Conservation (phyloP, 1,284 basidiomycete species). For the Apiotrichum gamsii region DNA sequence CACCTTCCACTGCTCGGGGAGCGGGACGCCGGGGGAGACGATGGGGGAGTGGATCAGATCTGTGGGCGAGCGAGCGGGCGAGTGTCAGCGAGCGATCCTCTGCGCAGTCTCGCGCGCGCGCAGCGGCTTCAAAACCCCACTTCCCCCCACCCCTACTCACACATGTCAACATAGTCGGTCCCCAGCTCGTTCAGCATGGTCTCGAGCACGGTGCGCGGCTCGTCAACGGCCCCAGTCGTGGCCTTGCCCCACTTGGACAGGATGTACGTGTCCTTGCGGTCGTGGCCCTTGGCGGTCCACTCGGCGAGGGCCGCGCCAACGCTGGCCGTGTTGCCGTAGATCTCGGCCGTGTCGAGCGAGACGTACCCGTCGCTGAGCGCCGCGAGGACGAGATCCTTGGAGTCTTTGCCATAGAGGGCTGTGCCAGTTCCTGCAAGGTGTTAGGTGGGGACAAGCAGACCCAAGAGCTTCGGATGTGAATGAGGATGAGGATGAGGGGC, state of each 20-base stretch:
- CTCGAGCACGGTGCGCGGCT: conserved; percentile 36
- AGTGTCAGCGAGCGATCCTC: too few relatives aligned
- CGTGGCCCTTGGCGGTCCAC: conserved; percentile 50
- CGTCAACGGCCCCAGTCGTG: conserved; percentile 11
- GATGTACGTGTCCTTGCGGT: conserved; percentile 54
- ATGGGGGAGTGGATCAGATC: conserved; percentile 67
- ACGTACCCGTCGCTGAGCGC: conserved; percentile 34
- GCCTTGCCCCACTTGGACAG: conserved; percentile 49
- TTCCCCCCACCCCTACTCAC: conserved; percentile 15
- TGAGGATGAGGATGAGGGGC: too few relatives aligned
- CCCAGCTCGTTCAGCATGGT: conserved; percentile 49
- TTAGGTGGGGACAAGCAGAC: not conserved
- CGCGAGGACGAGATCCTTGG: conserved; percentile 22
- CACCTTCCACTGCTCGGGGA: conserved; percentile 55
- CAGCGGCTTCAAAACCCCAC: conserved; percentile 5
- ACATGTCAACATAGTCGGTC: conserved; percentile 58
- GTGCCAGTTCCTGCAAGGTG: conserved; percentile 23
- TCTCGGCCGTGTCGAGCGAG: conserved; percentile 36
- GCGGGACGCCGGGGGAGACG: conserved; percentile 3
- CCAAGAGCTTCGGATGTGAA: too few relatives aligned
- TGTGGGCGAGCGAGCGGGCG: too few relatives aligned
- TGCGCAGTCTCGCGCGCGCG: too few relatives aligned
- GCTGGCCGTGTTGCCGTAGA: conserved; percentile 50
- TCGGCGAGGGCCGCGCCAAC: conserved; percentile 54
- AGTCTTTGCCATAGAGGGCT: conserved; percentile 30